phyloP scores from a whole-genome alignment of 1,284 basidiomycete genomes.

The Mycosarcoma mackinlayi region DNA sequence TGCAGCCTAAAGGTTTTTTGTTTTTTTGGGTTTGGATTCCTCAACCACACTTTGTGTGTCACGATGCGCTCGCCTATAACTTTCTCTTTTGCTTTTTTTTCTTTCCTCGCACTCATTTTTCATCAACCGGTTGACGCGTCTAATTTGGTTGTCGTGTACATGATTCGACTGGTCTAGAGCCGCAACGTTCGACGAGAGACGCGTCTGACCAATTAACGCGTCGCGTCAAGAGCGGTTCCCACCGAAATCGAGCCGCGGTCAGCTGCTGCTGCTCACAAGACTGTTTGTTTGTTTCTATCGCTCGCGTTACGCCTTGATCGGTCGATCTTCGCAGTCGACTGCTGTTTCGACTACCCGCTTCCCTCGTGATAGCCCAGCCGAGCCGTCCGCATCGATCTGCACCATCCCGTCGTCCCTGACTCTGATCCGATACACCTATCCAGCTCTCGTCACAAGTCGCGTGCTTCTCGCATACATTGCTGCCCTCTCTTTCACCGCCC shows the following conservation, averaged over 20 bases:
- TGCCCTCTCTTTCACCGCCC: conserved; percentile 27
- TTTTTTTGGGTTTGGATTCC: neutral
- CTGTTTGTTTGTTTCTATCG: neutral
- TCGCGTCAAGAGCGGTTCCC: conserved; percentile 19
- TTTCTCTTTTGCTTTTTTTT: neutral
- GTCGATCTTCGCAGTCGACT: conserved; percentile 2
- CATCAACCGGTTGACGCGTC: conserved; percentile 9
- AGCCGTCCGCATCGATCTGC: no score
- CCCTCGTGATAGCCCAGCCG: no score
- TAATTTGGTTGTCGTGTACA: conserved; percentile 19
- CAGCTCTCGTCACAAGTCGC: neutral
- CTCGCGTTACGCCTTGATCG: neutral
- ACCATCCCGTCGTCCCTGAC: no score
- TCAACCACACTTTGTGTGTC: conserved; percentile 10
- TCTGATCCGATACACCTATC: neutral
- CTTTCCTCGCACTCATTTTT: neutral
- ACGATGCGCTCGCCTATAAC: no score
- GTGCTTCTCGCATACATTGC: conserved; percentile 6
- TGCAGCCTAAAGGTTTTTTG: neutral
- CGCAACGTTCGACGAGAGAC: neutral
- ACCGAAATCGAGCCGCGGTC: neutral
- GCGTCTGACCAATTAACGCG: conserved; percentile 16
- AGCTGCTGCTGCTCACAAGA: neutral
- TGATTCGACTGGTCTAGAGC: conserved; percentile 10
- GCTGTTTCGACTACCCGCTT: no score